phyloP scores from a whole-genome alignment of 768 basidiomycete genomes.

The Mycena haematopus region DNA sequence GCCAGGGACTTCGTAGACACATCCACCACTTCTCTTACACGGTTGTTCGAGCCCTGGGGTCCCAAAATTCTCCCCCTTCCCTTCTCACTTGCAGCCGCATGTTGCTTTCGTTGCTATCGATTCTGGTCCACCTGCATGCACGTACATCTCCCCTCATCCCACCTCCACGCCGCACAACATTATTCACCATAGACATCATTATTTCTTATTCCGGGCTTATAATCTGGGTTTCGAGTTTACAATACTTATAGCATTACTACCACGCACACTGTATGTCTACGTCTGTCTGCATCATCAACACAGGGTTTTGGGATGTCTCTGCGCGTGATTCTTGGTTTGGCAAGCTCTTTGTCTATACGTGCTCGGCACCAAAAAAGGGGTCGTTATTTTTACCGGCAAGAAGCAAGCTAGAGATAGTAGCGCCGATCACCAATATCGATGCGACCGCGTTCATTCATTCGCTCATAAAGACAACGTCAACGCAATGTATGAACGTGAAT shows the following conservation, averaged over 20 bases:
- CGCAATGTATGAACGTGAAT: not conserved
- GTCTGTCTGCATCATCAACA: constrained; percentile 18
- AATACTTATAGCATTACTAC: constrained; percentile 22
- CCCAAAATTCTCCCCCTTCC: constrained; percentile 7
- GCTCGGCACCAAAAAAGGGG: not conserved
- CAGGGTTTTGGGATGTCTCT: constrained; percentile 15
- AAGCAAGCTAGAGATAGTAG: not conserved
- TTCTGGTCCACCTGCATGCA: not conserved
- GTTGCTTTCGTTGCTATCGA: constrained; percentile 24
- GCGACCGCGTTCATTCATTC: not conserved
- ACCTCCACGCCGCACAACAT: not conserved
- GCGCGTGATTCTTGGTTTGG: too few relatives aligned
- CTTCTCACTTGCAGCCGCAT: not conserved
- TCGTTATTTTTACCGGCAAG: constrained; percentile 11
- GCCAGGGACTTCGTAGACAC: constrained; percentile 27
- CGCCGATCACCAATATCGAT: constrained; percentile 14
- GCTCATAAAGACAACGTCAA: not conserved
- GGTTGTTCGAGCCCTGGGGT: constrained; percentile 12
- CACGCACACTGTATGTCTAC: constrained; percentile 23
- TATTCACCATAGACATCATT: constrained; percentile 24
- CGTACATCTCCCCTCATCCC: not conserved
- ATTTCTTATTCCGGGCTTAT: constrained; percentile 18
- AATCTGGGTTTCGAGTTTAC: constrained; percentile 17
- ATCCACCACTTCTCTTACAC: constrained; percentile 12
- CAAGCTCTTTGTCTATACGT: not conserved